Evolutionary conservation across 2,329 filamentous ascomycete species (phyloP).

Genomic region (Colletotrichum sublineola): DNA sequence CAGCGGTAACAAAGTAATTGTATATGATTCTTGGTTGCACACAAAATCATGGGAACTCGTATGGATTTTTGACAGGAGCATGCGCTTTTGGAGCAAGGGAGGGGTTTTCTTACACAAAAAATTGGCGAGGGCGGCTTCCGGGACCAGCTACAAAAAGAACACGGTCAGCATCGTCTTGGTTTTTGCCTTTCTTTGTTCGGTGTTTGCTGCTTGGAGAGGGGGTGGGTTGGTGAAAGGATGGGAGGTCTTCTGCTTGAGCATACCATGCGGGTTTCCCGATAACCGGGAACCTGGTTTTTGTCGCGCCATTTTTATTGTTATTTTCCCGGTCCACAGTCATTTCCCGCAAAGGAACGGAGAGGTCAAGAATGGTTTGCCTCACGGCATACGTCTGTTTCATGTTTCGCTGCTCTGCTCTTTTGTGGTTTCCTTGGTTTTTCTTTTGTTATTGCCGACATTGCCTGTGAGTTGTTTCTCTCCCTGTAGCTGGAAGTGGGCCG

Average conservation of each 20-base stretch:
- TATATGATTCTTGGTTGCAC: conserved; percentile 20
- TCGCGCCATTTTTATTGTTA: background rate
- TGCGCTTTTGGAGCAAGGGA: conserved; percentile 24
- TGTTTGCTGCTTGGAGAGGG: conserved; percentile 23
- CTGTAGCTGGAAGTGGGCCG: conserved; percentile 2
- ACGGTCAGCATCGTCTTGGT: conserved; percentile 30
- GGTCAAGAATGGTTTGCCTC: conserved; percentile 54
- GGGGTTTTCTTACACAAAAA: conserved; percentile 12
- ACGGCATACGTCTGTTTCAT: conserved; percentile 50
- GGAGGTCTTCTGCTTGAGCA: conserved; percentile 36
- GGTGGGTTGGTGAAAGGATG: conserved; percentile 14
- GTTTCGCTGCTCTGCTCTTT: conserved; percentile 40
- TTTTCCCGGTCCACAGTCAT: conserved; percentile 41
- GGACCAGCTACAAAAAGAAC: conserved; percentile 9
- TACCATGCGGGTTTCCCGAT: conserved; percentile 16
- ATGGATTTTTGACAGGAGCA: conserved; percentile 15
- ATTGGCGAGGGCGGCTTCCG: background rate
- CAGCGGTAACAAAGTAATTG: conserved; percentile 6
- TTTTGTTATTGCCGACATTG: background rate
- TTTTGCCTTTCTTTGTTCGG: conserved; percentile 5
- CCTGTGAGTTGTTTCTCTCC: conserved; percentile 12
- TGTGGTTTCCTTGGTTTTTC: conserved; percentile 8
- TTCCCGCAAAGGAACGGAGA: conserved; percentile 37
- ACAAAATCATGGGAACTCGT: conserved; percentile 20
- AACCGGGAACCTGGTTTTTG: conserved; percentile 17